Conservation (phyloP, 2,329 filamentous ascomycete genomes). For the Penicillium expansum region DNA sequence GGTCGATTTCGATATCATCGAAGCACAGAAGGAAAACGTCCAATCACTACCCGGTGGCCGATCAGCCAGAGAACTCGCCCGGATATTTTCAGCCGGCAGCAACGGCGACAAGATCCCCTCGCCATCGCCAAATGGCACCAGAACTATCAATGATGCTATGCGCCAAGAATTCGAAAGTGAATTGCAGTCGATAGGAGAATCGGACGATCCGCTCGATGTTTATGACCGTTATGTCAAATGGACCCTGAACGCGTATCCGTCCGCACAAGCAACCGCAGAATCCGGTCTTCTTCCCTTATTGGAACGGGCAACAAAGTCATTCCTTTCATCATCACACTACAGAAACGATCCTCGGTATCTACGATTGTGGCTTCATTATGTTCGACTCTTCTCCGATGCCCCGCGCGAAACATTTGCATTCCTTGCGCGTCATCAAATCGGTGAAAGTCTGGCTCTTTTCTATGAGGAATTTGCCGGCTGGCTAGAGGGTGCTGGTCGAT, state of each 20-base stretch:
- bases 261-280: conserved; percentile 83
- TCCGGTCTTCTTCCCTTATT: conserved; percentile 87
- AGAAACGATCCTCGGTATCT: conserved; percentile 93
- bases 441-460: conserved; percentile 81
- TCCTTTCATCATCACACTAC: conserved; percentile 82
- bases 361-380: conserved; percentile 91
- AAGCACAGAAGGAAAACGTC: conserved; percentile 97
- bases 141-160: conserved; percentile 74
- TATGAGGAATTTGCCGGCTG: conserved; percentile 97
- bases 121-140: conserved; percentile 68
- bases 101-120: conserved; percentile 54
- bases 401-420: conserved; percentile 92
- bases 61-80: conserved; percentile 83
- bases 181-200: conserved; percentile 72
- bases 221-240: conserved; percentile 97
- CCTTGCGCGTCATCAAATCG: conserved; percentile 81
- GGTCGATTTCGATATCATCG: conserved; percentile 81
- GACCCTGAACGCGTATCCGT: conserved; percentile 93
- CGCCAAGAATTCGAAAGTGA: conserved; percentile 85
- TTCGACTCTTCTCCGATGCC: conserved; percentile 87
- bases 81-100: conserved; percentile 59
- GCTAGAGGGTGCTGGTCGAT: conserved; percentile 79
- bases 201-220: conserved; percentile 90
- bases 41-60: conserved; percentile 84
- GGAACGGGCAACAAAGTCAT: conserved; percentile 87